Evolutionary conservation across 2,329 filamentous ascomycete species (phyloP), one percentile per base, ranked within the genome.

Genomic region (Ophiocordyceps camponoti-floridani): DNA sequence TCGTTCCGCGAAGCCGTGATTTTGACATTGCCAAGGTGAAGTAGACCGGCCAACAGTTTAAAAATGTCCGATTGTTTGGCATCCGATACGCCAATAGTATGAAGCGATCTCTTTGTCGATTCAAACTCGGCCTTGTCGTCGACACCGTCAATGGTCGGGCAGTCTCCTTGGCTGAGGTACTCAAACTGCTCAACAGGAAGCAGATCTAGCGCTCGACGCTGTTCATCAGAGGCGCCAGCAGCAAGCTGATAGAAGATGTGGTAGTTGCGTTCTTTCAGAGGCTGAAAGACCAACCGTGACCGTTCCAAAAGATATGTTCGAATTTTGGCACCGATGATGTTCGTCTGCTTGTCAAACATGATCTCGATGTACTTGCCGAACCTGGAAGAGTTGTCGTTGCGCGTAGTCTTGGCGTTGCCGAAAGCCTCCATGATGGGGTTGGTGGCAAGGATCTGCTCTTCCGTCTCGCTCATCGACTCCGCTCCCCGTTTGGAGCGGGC

Each of bases 351-450:
- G 66, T 96, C 88, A 63, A 98, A 98, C 86, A 96, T 89, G 60
- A 98, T 98, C 68, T 98, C 91, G 55, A 98, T 96, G 63, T 98
- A 98, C 72, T 98, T 98, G 62, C 91, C 91, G 64, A 98, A 98
- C 57, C 91, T 79, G 40, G 91, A 98, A 41, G 91, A 98, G 67
- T 98, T 98, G 67, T 98, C 91, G 67, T 98, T 98, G 61, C 91
- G 77, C 11, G 91, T 98, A n/a, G 91, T 98, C 69, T 98, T 98
- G 45, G 91, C 91, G 68, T 98, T 98, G 61, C 91, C 91, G 59
- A 98, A 98, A 31, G 91, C 89, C 75, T 98, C 91, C 91, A 98
- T 98, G 61, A 98, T 94, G 37, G 91, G 91, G 62, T 98, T 98
- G 45, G 91, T 98, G 28, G 91, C 91, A 53, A 98, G 69, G 58